phyloP scores from a whole-genome alignment of 352 stramenopile species.

The Phytophthora kernoviae region DNA sequence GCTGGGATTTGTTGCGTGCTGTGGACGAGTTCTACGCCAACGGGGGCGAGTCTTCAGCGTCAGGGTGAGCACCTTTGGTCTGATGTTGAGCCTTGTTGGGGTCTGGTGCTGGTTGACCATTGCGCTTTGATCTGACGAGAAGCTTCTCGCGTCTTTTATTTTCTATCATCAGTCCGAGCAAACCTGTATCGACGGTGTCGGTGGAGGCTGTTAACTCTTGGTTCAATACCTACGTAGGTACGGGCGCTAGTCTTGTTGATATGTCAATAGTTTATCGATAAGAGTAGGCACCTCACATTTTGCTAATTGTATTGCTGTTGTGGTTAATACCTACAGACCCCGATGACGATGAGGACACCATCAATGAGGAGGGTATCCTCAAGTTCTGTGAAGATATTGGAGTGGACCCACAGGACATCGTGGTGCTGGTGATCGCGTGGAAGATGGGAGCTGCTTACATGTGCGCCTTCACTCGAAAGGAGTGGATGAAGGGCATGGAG shows the following conservation, averaged over 20 bases:
- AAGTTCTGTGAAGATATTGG: constrained; percentile 84
- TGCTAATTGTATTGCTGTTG: not conserved
- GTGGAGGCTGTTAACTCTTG: constrained; percentile 55
- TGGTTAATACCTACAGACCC: constrained; percentile 16
- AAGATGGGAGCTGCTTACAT: constrained; percentile 88
- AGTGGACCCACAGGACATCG: constrained; percentile 76
- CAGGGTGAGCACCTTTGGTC: constrained; percentile 20
- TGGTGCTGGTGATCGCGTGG: constrained; percentile 87
- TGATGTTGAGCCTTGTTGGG: no score
- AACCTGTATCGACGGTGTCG: constrained; percentile 36
- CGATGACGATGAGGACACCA: constrained; percentile 66
- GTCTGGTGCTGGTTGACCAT: not conserved
- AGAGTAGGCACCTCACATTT: not conserved
- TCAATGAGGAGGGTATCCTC: constrained; percentile 77
- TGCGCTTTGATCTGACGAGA: not conserved
- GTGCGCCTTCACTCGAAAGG: constrained; percentile 85
- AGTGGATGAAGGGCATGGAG: constrained; percentile 84
- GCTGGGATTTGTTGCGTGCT: constrained; percentile 78
- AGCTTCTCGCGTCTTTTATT: not conserved
- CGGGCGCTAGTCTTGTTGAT: not conserved
- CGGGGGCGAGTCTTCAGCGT: constrained; percentile 42
- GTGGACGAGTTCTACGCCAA: constrained; percentile 83
- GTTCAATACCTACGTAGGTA: constrained; percentile 75
- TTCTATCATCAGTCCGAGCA: constrained; percentile 12
- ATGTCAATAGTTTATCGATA: not conserved